Evolutionary conservation across 495 filamentous ascomycete species (phyloP).

Genomic region (Penicillium paradoxum): DNA sequence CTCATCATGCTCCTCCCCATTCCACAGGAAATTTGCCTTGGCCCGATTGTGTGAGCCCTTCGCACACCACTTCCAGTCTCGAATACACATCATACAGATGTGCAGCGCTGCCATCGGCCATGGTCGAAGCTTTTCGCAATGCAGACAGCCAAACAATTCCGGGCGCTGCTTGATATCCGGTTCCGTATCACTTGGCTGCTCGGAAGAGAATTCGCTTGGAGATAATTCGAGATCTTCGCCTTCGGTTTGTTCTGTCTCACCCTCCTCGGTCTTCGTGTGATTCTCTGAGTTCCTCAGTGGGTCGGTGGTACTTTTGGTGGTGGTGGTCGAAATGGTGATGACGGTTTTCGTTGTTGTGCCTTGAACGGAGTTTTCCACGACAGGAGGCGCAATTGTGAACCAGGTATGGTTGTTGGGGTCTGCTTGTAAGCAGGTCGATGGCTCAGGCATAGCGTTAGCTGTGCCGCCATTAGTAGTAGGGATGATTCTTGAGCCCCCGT

Average conservation of each 20-base stretch:
- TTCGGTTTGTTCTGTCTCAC: no score
- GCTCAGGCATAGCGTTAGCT: not conserved
- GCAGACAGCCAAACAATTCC: not conserved
- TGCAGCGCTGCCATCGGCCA: not conserved
- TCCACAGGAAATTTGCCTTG: not conserved
- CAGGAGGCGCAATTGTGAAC: not conserved
- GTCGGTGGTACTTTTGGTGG: not conserved
- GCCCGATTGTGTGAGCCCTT: not conserved
- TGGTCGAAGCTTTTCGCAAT: not conserved
- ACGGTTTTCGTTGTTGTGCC: not conserved
- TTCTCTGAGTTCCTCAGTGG: not conserved
- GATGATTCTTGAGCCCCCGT: not conserved
- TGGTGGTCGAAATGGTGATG: not conserved
- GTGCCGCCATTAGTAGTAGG: not conserved
- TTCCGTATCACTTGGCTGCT: not conserved
- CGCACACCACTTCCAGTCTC: not conserved
- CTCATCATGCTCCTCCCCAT: not conserved
- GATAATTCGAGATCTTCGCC: not conserved
- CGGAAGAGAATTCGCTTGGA: not conserved
- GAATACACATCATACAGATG: not conserved
- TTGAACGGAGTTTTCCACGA: not conserved
- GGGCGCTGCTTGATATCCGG: not conserved
- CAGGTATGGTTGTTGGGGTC: not conserved
- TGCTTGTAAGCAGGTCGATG: not conserved
- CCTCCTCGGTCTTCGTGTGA: not conserved